These are phyloP conservation scores for Agrocybe pediades DNA, from an alignment of 768 basidiomycete genomes.

Conservation along the genomic window DNA sequence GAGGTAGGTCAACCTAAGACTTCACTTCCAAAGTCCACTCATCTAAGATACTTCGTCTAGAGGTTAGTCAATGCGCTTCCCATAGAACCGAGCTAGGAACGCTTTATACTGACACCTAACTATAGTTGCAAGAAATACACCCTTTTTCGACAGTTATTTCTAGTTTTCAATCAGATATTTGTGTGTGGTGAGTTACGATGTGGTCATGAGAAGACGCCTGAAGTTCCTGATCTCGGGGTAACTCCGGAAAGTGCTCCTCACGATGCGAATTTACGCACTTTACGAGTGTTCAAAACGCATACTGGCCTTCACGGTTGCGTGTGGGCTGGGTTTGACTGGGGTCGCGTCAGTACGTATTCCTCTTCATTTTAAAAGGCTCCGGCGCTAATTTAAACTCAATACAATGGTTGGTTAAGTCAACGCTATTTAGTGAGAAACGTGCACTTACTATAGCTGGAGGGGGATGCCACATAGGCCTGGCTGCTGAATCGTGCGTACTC, in stretches of 20 bases:
- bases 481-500: neutral
- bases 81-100: neutral
- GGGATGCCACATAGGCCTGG: neutral
- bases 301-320: neutral
- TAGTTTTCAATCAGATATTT: neutral
- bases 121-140: neutral
- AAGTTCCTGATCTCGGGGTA: neutral
- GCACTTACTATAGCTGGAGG: neutral
- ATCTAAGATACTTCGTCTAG: neutral
- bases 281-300: neutral
- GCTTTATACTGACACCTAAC: neutral
- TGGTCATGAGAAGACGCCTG: neutral
- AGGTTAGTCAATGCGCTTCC: neutral
- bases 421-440: neutral
- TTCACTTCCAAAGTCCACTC: neutral
- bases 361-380: too few relatives aligned
- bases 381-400: neutral
- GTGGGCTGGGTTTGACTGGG: neutral
- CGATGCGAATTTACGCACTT: neutral
- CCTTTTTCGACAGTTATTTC: neutral
- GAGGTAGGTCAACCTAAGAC: neutral
- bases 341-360: neutral
- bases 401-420: neutral
- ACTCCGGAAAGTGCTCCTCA: neutral
- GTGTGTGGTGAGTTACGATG: neutral